Evolutionary conservation across 352 stramenopile genomes (phyloP), one percentile per base, ranked within the genome.

Genomic region (Phytophthora chlamydospora): DNA sequence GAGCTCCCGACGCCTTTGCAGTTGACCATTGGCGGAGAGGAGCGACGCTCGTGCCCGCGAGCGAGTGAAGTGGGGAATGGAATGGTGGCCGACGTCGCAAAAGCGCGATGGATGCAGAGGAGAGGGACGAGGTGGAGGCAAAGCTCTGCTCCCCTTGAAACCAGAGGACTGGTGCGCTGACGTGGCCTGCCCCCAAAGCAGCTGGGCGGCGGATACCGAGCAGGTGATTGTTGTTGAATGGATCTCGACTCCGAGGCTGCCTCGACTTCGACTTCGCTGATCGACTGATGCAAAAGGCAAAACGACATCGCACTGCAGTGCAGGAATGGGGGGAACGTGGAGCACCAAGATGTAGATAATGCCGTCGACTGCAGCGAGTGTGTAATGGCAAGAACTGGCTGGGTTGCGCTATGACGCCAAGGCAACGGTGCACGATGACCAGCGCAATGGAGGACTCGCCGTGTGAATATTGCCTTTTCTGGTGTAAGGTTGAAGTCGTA

Each of bases 81-180:
- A 47, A 42, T 44, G 31, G 46, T 5, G 12, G 6, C 21, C 42
- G 5, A 13, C 32, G 40, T 44, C 27, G 32, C 52, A 62, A 67
- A 61, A 55, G 47, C 34, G 13, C 56, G 51, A 61, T n/a, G 32
- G 16, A 58, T 57, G 58, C 47, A 72, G 53, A 64, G 48, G 42
- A 66, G 59, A 21, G 39, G n/a, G 35, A 46, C 1, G 27, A 50
- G 24, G n/a, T 7, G 36, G 13, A 8, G 40, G 11, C 54, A 13
- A 43, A 39, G 55, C 33, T 60, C 53, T 60, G 44, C 34, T 32
- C 57, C 35, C 27, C 24, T 13, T 56, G 48, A 46, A 62, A 72
- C 51, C 63, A 72, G 57, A 29, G 27, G n/a, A 38, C 34, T 68
- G 55, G 40, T 45, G 58, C 53, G 51, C 58, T 72, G 40, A 35